A percentile compares a stretch with the other conserved stretches of the same genome.
Conservation (phyloP, 148 eudicot species). For the Talinum fruticosum region DNA sequence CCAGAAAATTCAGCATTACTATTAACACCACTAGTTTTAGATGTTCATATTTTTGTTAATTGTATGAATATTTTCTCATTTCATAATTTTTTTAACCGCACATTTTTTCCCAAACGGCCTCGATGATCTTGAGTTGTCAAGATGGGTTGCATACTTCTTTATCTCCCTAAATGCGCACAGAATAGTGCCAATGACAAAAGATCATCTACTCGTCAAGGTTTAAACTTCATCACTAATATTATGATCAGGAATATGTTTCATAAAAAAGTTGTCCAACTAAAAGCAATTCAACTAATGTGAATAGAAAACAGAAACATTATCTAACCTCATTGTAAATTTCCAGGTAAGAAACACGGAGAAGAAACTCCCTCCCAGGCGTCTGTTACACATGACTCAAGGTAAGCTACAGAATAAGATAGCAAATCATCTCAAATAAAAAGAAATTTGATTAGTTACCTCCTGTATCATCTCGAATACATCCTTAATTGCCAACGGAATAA, state of each 20-base stretch:
- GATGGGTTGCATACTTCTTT: background rate
- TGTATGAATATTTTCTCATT: too few relatives aligned
- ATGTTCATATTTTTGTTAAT: too few relatives aligned
- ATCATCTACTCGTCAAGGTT: background rate
- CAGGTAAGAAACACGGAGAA: constrained; percentile 81
- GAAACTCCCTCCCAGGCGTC: constrained; percentile 78
- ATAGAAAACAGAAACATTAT: background rate
- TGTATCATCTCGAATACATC: constrained; percentile 84
- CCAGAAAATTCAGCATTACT: too few relatives aligned
- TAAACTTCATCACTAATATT: background rate
- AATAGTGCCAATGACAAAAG: background rate
- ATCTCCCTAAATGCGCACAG: background rate
- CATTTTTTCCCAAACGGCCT: too few relatives aligned
- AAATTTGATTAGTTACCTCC: constrained; percentile 44
- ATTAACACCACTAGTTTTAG: too few relatives aligned
- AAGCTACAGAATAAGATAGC: background rate
- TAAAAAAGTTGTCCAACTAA: background rate
- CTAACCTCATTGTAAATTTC: constrained; percentile 88
- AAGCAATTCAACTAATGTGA: constrained; percentile 4
- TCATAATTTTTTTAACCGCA: too few relatives aligned
- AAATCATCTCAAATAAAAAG: background rate
- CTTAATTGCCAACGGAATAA: constrained; percentile 81
- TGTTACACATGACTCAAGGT: constrained; percentile 15
- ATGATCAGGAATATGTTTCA: background rate
- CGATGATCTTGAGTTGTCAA: background rate